Evolutionary conservation across 495 filamentous ascomycete species (phyloP).

Genomic region (Choiromyces venosus): DNA sequence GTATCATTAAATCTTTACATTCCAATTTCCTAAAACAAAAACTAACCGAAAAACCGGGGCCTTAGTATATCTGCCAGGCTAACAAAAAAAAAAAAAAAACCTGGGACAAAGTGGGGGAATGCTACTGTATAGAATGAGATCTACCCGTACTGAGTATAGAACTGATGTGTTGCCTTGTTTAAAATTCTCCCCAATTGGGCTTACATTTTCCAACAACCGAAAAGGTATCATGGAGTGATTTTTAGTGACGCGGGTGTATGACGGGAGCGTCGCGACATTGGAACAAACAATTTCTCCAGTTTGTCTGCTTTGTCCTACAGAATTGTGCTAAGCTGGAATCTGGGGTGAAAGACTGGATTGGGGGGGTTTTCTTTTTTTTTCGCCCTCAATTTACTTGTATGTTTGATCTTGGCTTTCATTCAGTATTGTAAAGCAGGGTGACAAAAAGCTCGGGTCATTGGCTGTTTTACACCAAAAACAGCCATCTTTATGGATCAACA

Average conservation of each 20-base stretch:
- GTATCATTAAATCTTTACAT: background rate
- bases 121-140: background rate
- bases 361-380: background rate
- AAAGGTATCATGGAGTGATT: background rate
- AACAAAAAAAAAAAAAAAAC: background rate
- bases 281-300: background rate
- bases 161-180: background rate
- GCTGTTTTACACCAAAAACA: no score
- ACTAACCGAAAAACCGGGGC: background rate
- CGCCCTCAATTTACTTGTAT: background rate
- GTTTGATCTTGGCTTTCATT: background rate
- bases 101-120: background rate
- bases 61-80: background rate
- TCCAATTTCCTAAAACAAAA: background rate
- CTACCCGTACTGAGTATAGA: background rate
- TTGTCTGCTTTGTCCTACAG: background rate
- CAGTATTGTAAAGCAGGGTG: no score
- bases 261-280: background rate
- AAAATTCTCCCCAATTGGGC: background rate
- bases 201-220: background rate
- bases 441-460: no score
- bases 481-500: no score
- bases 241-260: background rate
- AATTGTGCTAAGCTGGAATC: background rate
- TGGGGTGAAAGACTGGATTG: background rate